These are phyloP conservation scores for Pseudogymnoascus pannorum DNA, from an alignment of 2,329 filamentous ascomycete species.

Conservation along the genomic window DNA sequence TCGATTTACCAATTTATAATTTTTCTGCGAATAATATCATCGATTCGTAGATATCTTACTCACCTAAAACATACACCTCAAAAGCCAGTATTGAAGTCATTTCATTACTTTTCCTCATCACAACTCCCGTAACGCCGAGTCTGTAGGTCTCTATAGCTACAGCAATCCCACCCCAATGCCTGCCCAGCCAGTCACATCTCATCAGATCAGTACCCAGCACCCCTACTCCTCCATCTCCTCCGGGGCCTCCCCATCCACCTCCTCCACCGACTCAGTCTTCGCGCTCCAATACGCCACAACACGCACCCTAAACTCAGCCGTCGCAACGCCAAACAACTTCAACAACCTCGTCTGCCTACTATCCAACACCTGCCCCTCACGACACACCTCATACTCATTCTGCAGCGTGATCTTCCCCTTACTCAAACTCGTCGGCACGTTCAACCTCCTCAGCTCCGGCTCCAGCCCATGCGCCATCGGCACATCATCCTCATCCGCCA, in stretches of 20 bases:
- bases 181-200: not conserved
- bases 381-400: conserved; percentile 56
- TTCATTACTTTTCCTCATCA: conserved; percentile 3
- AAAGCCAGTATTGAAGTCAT: not conserved
- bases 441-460: conserved; percentile 80
- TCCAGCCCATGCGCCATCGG: conserved; percentile 83
- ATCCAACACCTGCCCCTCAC: conserved; percentile 76
- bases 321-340: conserved; percentile 86
- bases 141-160: conserved; percentile 5
- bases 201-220: conserved; percentile 18
- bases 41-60: not conserved
- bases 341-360: conserved; percentile 86
- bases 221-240: conserved; percentile 38
- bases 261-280: conserved; percentile 51
- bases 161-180: not conserved
- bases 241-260: conserved; percentile 33
- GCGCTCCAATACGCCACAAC: conserved; percentile 67
- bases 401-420: conserved; percentile 77
- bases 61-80: not conserved
- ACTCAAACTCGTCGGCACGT: conserved; percentile 80
- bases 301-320: conserved; percentile 83
- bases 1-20: no score
- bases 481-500: conserved; percentile 74
- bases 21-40: no score
- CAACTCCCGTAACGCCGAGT: conserved; percentile 5